Evolutionary conservation across 352 stramenopile genomes (phyloP).

Genomic region (Phytopythium sindhum): DNA sequence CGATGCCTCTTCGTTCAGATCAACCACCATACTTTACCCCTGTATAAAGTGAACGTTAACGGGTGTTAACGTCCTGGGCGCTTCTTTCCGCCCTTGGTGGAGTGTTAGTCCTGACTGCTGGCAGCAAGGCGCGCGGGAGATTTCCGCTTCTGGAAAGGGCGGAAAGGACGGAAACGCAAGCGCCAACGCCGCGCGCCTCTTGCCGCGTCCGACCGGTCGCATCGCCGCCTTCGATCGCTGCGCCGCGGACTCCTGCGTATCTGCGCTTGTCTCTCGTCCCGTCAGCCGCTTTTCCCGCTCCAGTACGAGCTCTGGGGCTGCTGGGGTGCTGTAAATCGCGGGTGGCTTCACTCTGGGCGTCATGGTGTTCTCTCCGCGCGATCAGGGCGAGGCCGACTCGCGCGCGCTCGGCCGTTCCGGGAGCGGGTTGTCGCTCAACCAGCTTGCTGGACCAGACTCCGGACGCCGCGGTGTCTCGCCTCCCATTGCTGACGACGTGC

Average conservation of each 20-base stretch:
- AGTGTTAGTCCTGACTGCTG: not conserved
- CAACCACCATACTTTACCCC: not conserved
- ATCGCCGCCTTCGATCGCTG: not conserved
- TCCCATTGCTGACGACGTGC: not conserved
- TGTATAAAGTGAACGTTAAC: not conserved
- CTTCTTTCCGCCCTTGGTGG: not conserved
- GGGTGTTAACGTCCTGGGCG: not conserved
- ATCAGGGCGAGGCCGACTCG: not conserved
- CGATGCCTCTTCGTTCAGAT: not conserved
- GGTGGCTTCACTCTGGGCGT: not conserved
- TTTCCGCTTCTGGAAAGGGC: not conserved
- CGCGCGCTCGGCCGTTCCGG: no score
- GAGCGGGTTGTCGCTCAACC: not conserved
- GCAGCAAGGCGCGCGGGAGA: not conserved
- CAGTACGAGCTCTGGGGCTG: not conserved
- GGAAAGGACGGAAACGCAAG: not conserved
- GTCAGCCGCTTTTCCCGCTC: not conserved
- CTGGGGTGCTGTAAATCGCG: not conserved
- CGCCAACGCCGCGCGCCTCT: not conserved
- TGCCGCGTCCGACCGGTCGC: not conserved
- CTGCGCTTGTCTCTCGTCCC: not conserved
- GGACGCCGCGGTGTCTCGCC: no score
- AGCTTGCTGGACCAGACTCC: not conserved
- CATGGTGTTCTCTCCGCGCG: slow-evolving; percentile 4
- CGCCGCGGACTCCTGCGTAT: not conserved